These are phyloP conservation scores for Suillus subaureus DNA, from an alignment of 768 basidiomycete genomes.

Conservation along the genomic window DNA sequence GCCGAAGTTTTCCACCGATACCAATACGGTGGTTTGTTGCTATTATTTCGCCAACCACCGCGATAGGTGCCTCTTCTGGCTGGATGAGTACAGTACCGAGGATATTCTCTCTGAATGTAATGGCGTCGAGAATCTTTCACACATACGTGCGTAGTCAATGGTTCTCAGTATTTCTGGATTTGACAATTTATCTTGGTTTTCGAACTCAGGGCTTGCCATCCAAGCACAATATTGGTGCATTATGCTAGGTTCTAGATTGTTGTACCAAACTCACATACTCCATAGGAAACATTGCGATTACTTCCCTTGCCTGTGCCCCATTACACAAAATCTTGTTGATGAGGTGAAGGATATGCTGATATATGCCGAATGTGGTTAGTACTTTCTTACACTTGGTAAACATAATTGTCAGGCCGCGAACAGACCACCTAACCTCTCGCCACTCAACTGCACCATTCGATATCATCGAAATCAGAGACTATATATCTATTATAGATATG, in stretches of 20 bases:
- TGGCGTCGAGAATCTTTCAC: conserved; percentile 21
- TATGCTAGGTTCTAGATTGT: not conserved
- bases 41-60: conserved; percentile 59
- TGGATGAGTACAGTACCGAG: conserved; percentile 43
- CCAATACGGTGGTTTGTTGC: conserved; percentile 23
- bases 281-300: conserved; percentile 38
- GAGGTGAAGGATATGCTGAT: not conserved
- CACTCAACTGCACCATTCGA: conserved; percentile 28
- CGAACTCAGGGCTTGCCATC: conserved; percentile 34
- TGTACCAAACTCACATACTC: conserved; percentile 1
- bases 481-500: conserved; percentile 28
- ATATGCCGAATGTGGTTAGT: conserved; percentile 6
- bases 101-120: conserved; percentile 31
- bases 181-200: not conserved
- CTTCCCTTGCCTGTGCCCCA: conserved; percentile 20
- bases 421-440: conserved; percentile 31
- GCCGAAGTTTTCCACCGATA: conserved; percentile 24
- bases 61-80: conserved; percentile 52
- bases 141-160: conserved; percentile 23
- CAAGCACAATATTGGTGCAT: conserved; percentile 41
- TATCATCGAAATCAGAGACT: conserved; percentile 19
- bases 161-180: not conserved
- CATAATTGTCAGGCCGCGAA: not conserved
- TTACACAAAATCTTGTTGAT: not conserved
- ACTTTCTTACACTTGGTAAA: not conserved